These are phyloP conservation scores for Hanseniaspora pseudoguilliermondii DNA, from an alignment of 805 yeast genomes.

Conservation along the genomic window DNA sequence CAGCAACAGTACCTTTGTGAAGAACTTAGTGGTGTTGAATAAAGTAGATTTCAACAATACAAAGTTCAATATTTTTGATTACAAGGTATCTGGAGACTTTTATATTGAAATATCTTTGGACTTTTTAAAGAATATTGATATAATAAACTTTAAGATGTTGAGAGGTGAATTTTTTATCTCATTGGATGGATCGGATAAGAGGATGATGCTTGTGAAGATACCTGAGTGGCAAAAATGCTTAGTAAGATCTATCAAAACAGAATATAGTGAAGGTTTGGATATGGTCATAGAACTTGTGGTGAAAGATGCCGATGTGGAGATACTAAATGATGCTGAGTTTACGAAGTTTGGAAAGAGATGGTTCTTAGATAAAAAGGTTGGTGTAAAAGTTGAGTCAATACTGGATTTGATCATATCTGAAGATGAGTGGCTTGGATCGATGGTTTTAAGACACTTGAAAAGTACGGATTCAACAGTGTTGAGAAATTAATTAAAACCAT, in stretches of 20 bases:
- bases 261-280: neutral
- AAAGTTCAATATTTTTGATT: conserved; percentile 3
- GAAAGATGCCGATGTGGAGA: conserved; percentile 8
- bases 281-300: conserved; percentile 2
- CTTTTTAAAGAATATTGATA: conserved; percentile 8
- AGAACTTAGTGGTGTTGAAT: conserved; percentile 3
- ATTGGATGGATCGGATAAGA: conserved; percentile 1
- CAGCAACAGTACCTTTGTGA: conserved; percentile 4
- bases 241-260: neutral
- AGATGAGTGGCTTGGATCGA: conserved; percentile 11
- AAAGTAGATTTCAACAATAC: conserved; percentile 10
- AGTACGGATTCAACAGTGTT: conserved; percentile 4
- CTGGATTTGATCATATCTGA: conserved; percentile 8
- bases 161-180: conserved; percentile 1
- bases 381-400: neutral
- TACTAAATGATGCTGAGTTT: conserved; percentile 4
- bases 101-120: conserved; percentile 2
- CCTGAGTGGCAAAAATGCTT: conserved; percentile 9
- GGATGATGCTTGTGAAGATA: conserved; percentile 2
- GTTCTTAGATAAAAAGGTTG: conserved; percentile 5
- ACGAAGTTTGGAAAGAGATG: conserved; percentile 10
- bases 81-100: conserved; percentile 8
- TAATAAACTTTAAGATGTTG: conserved; percentile 10
- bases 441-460: conserved; percentile 4
- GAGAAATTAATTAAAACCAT: neutral